Conservation (phyloP, 2,329 filamentous ascomycete genomes). For the Apiospora koreana region DNA sequence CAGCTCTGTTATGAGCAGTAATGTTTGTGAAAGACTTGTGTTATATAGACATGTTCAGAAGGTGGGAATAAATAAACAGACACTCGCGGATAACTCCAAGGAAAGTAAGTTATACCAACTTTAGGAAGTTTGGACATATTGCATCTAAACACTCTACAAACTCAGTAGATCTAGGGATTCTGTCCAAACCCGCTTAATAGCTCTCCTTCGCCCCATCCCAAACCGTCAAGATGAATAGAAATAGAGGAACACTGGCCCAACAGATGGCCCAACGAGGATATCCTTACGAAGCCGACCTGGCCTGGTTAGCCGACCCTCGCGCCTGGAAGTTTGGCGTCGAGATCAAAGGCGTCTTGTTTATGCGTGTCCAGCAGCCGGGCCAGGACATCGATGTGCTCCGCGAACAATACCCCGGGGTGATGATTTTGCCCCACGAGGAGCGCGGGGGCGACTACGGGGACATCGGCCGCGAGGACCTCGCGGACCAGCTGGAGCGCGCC, state of each 20-base stretch:
- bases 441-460: not conserved
- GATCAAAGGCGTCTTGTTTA: not conserved
- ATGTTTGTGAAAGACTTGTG: too few relatives aligned
- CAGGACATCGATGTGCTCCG: not conserved
- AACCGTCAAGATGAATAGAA: not conserved
- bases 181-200: too few relatives aligned
- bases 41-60: too few relatives aligned
- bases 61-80: too few relatives aligned
- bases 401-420: not conserved
- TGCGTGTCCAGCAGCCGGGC: not conserved
- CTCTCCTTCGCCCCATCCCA: not conserved
- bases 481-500: not conserved
- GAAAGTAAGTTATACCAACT: too few relatives aligned
- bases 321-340: not conserved
- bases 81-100: too few relatives aligned
- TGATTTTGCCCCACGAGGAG: not conserved
- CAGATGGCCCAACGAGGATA: not conserved
- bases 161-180: too few relatives aligned
- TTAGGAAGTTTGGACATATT: too few relatives aligned
- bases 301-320: not conserved
- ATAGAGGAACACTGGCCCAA: not conserved
- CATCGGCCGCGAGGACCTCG: not conserved
- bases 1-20: too few relatives aligned
- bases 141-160: too few relatives aligned
- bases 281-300: fast-evolving